Evolutionary conservation across 2,329 filamentous ascomycete genomes (phyloP), one percentile per base, ranked within the genome.

Genomic region (Blastomyces emzantsi): DNA sequence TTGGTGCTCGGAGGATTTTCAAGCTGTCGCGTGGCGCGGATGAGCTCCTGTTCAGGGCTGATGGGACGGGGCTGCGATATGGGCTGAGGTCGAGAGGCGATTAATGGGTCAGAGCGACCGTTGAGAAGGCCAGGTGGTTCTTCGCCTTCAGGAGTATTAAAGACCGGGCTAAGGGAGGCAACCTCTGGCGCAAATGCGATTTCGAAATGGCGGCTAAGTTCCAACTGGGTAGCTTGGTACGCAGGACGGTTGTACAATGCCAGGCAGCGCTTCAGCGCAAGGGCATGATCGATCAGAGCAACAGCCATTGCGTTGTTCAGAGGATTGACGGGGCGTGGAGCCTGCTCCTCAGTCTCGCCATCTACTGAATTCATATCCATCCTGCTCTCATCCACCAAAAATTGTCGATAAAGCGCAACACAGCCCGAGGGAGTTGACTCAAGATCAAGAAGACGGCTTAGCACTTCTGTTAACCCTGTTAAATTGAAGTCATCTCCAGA

Each of bases 221-320:
- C 75, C 2, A 71, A 66, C 59, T 77, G 74, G 2, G 75, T 77
- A 43, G 75, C 74, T 68, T 76, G 73, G 84, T 85, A 75, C 78
- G 82, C 74, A 80, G 85, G 74, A 76, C 83, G 78, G 64, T 83
- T 82, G 74, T 90, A 90, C 69, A 87, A 81, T 3, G 81, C 81
- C 66, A 97, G 76, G 70, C 90, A 93, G 67, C 90, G 87, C 78
- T 93, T 92, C 70, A 97, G 86, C 74, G 90, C 87, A 65, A 96
- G 83, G 2, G 91, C 90, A 74, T 97, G 92, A 71, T 97, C 94
- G 52, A 96, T 83, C 39, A 97, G 82, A 0, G 91, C 90, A 73
- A 92, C 89, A 71, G 88, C 89, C 67, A 97, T 86, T 1, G 92
- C 90, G 59, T 85, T 90, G 67, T 95, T 88, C 69, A 92, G 82